Evolutionary conservation across 768 basidiomycete species (phyloP).

Genomic region (Pholiota molesta): DNA sequence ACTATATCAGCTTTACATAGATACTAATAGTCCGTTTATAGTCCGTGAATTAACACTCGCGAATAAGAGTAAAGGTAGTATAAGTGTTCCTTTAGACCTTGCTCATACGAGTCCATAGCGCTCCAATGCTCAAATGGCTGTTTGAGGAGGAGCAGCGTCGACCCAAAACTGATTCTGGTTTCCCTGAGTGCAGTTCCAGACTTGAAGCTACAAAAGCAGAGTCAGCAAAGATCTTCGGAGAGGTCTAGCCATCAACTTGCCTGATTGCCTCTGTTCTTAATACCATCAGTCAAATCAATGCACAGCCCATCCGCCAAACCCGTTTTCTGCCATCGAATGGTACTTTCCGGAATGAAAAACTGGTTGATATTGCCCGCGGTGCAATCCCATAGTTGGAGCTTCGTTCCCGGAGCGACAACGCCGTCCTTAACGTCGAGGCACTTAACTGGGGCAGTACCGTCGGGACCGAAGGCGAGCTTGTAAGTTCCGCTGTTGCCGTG

Average conservation of each 20-base stretch:
- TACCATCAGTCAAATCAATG: conserved; percentile 1
- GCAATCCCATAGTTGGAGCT: conserved; percentile 9
- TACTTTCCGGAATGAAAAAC: conserved; percentile 1
- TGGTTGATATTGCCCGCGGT: background rate
- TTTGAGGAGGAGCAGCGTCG: conserved; percentile 1
- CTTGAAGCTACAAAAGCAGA: background rate
- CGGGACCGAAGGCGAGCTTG: conserved; percentile 2
- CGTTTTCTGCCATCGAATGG: conserved; percentile 2
- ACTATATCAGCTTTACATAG: background rate
- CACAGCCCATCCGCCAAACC: background rate
- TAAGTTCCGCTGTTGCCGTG: conserved; percentile 5
- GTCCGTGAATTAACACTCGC: background rate
- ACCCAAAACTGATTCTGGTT: conserved; percentile 5
- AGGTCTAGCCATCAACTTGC: background rate
- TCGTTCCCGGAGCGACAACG: background rate
- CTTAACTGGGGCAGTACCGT: background rate
- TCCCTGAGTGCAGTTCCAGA: conserved; percentile 6
- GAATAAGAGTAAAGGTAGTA: too few relatives aligned
- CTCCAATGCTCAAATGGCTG: background rate
- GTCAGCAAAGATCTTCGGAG: background rate
- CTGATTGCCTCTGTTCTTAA: conserved; percentile 5
- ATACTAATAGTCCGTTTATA: background rate
- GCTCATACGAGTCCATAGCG: background rate
- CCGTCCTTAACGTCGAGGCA: conserved; percentile 9
- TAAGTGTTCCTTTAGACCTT: background rate